Conservation (phyloP, 352 stramenopile species). For the Phytopythium litorale region DNA sequence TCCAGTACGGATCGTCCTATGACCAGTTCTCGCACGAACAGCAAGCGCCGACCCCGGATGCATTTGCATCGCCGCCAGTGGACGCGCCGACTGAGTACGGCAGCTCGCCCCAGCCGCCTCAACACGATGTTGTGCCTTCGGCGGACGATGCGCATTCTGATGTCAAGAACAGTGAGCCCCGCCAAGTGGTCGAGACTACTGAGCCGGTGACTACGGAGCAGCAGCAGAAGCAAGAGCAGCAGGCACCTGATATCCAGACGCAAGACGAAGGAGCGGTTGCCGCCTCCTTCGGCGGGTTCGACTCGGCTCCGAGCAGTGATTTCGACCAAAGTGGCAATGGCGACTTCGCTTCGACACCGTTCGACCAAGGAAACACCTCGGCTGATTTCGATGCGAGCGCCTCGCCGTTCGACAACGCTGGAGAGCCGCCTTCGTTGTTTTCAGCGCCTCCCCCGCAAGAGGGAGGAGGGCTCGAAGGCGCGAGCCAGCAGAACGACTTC, state of each 20-base stretch:
- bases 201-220: neutral
- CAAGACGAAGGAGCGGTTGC: neutral
- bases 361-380: neutral
- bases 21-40: neutral
- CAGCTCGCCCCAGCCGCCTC: neutral
- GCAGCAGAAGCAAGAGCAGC: neutral
- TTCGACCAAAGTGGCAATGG: neutral
- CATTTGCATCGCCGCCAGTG: neutral
- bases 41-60: neutral
- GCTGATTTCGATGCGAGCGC: neutral
- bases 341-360: neutral
- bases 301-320: neutral
- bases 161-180: neutral
- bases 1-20: neutral
- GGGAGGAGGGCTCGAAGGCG: constrained; percentile 10
- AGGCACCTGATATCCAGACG: neutral
- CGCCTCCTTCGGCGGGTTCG: neutral
- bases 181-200: neutral
- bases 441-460: constrained; percentile 6
- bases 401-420: neutral
- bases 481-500: constrained; percentile 5
- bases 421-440: constrained; percentile 13
- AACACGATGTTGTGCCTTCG: neutral
- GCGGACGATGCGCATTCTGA: neutral
- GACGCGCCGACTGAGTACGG: neutral